Conservation (phyloP, 163 green algal genomes). For the Chloromonas sp. region DNA sequence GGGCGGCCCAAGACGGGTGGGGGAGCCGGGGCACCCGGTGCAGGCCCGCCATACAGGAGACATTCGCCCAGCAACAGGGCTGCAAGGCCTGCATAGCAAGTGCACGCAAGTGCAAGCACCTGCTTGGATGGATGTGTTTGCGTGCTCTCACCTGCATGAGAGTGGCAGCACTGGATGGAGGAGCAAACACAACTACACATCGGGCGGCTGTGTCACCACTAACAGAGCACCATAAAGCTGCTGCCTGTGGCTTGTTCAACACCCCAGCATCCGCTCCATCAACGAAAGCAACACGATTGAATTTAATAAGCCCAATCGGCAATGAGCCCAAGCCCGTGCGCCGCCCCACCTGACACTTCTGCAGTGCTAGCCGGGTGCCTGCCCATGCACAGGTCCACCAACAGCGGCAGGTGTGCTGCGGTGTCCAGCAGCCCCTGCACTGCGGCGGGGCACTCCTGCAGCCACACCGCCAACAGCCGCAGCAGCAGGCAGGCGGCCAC, state of each 20-base stretch:
- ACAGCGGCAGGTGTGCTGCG: constrained; percentile 43
- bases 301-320: too few species aligned
- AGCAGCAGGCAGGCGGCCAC: constrained; percentile 43
- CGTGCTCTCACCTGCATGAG: too few species aligned
- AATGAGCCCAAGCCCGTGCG: too few species aligned
- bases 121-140: too few species aligned
- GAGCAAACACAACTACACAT: too few species aligned
- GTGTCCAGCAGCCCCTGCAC: constrained; percentile 47
- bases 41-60: constrained; percentile 7
- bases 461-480: constrained; percentile 64
- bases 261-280: too few species aligned
- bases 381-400: constrained; percentile 46
- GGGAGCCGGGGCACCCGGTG: background rate
- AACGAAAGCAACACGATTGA: too few species aligned
- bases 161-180: too few species aligned
- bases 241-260: too few species aligned
- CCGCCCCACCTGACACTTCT: background rate
- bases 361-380: background rate
- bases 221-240: too few species aligned
- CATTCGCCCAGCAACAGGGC: constrained; percentile 50
- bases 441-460: constrained; percentile 54
- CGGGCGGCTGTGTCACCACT: too few species aligned
- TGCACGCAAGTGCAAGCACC: background rate
- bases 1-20: background rate
- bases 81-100: constrained; percentile 17